phyloP scores from a whole-genome alignment of 306 rosid species.

The Cucurbita maxima region DNA sequence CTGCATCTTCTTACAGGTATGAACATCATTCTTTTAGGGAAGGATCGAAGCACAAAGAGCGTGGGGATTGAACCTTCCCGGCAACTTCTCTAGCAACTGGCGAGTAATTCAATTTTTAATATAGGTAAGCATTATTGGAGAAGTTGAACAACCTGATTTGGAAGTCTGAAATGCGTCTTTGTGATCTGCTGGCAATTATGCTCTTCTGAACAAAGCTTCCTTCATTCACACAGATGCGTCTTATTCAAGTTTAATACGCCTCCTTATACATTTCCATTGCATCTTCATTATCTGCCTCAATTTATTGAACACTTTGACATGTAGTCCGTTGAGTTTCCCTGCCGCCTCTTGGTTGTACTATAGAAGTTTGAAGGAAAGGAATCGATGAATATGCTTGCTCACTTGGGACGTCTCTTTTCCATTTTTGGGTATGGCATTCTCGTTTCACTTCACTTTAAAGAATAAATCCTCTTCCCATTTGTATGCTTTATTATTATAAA shows the following conservation, averaged over 20 bases:
- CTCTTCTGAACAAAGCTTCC: not conserved
- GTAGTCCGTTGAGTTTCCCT: not conserved
- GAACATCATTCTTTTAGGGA: not conserved
- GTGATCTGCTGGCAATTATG: not conserved
- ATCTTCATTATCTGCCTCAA: not conserved
- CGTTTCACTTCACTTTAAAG: too few relatives aligned
- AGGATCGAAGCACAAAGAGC: not conserved
- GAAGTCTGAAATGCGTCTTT: not conserved
- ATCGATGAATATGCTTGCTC: not conserved
- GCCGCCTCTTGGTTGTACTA: not conserved
- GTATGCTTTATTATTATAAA: too few relatives aligned
- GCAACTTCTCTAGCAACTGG: not conserved
- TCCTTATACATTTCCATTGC: not conserved
- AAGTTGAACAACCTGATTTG: not conserved
- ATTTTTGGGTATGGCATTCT: too few relatives aligned
- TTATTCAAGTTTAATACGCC: not conserved
- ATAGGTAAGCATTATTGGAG: not conserved
- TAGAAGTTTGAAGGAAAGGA: not conserved
- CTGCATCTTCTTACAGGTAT: not conserved
- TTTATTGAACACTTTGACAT: not conserved
- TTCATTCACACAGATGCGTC: not conserved
- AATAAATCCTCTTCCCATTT: too few relatives aligned
- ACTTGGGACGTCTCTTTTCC: not conserved
- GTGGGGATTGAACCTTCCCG: not conserved
- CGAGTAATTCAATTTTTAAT: not conserved